A percentile compares a stretch with the other conserved stretches of the same genome.
phyloP scores from a whole-genome alignment of 2,329 filamentous ascomycete genomes.

The Aquanectria penicillioides region DNA sequence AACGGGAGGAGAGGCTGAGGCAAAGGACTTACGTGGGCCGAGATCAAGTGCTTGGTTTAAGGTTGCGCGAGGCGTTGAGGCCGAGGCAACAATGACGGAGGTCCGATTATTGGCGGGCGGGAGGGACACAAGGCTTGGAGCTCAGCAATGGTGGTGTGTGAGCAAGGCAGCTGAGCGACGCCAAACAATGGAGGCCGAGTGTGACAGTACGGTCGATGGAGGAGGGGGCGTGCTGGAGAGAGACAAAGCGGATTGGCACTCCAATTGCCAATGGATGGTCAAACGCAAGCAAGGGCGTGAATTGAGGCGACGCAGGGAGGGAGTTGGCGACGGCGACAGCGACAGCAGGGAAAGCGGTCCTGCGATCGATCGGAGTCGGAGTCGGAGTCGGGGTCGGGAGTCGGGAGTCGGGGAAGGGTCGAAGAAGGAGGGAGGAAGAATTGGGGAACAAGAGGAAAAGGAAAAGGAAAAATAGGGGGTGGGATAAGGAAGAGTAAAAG shows the following conservation, averaged over 20 bases:
- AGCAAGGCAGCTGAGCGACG: neutral
- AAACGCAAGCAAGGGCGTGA: constrained; percentile 11
- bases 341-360: too few species aligned
- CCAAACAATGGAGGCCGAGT: constrained; percentile 29
- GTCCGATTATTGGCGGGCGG: constrained; percentile 17
- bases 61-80: constrained; percentile 28
- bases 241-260: constrained; percentile 20
- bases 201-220: constrained; percentile 17
- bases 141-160: constrained; percentile 3
- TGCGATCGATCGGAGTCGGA: too few species aligned
- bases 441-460: constrained; percentile 32
- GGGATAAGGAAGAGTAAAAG: constrained; percentile 7
- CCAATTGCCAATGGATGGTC: constrained; percentile 34
- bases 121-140: constrained; percentile 17
- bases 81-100: constrained; percentile 29
- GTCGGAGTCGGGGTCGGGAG: too few species aligned
- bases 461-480: constrained; percentile 25
- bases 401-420: neutral
- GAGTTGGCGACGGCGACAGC: constrained; percentile 11
- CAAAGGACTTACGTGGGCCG: constrained; percentile 32
- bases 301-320: constrained; percentile 12
- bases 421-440: constrained; percentile 13
- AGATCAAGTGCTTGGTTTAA: constrained; percentile 13
- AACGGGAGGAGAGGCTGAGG: constrained; percentile 27
- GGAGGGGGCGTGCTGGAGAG: constrained; percentile 17